Base-by-base conservation (phyloP, 108 stramenopile genomes). In the Pseudonitzschia multiseries region DNA sequence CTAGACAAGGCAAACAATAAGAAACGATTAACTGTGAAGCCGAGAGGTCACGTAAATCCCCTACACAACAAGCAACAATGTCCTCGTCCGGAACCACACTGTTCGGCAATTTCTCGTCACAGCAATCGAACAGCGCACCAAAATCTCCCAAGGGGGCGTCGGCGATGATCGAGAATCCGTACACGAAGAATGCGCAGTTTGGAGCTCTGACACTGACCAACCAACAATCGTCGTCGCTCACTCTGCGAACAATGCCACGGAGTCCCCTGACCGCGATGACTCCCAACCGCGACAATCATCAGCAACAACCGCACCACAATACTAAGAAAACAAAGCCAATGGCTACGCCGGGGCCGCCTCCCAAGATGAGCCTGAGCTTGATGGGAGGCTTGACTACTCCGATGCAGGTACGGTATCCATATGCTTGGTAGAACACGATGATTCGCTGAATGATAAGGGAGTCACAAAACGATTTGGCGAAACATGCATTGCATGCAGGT, bases 361-460 rank as follows among this genome's bases (percentile, higher is more conserved):
- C 66, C 31, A 67, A 67, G 21, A 67, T 44, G 46, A 67, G 66
- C n/a, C 24, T 67, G 42, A 67, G 43, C n/a, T 29, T 44, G 44
- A 67, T 28, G 66, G 66, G 66, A 15, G 66, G 66, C 2, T 43
- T 48, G 66, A 48, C 66, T 6, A 31, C 28, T 22, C 46, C 66
- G 43, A 67, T 44, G 66, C 44, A 62, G 36, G 61, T 62, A 33
- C 27, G n/a, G n/a, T n/a, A n/a, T n/a, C n/a, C n/a, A n/a, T n/a
- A n/a, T n/a, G 61, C 24, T 21, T 2, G 9, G 54, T 26, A 20
- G 24, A 26, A 56, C 2, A 26, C 52, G 52, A 52, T 52, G n/a
- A n/a, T n/a, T n/a, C n/a, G n/a, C n/a, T n/a, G 14, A 42, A 10
- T 42, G 42, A 10, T 42, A 10, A 42, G 42, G 42, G 42, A 42